Evolutionary conservation across 1,284 basidiomycete genomes (phyloP), one percentile per base, ranked within the genome.

Genomic region (Microbotryum intermedium): DNA sequence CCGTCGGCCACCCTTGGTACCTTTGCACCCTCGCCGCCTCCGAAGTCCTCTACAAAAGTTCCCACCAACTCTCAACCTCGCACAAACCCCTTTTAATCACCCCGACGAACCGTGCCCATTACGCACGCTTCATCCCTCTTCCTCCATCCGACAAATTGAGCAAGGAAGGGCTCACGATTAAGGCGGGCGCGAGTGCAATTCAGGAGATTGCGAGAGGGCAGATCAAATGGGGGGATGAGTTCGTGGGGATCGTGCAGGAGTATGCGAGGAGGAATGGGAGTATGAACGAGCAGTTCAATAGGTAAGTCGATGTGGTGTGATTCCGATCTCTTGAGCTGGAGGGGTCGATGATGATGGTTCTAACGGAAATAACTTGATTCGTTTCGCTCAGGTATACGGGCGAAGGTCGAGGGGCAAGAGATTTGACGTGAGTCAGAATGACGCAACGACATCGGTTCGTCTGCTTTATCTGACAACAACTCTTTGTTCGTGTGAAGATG

Each of bases 1-100:
- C 72, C 16, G 60, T 60, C 26, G 77, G 72, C 3, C 75, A 77
- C 64, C 77, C 78, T 2, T 79, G 77, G 77, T 76, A 73, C 66
- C 72, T 78, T 29, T 73, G 74, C 61, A 77, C 76, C 8, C 69
- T 74, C 48, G 72, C 76, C 0, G 71, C 77, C 10, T 72, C 77
- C 7, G 74, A 78, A 47, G 70, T 73, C 50, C 64, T 78, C 18
- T 77, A 74, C 66, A 72, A 54, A 50, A 62, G 18, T 71, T 72
- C 56, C 10, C 71, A 75, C 59, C 30, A 49, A 5, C 56, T 75
- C 62, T 76, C n/a, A 74, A 74, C 61, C 67, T 49, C 67, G 29
- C 69, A 67, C 39, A 18, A 57, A 0, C 52, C 66, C 7, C 77
- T 79, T 67, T 76, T 2, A 71, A 74, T 55, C 42, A 76, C 10